A percentile compares a stretch with the other conserved stretches of the same genome.
Evolutionary conservation across 371 early-diverging fungal genomes (phyloP).

Genomic region (Apophysomyces sp.): DNA sequence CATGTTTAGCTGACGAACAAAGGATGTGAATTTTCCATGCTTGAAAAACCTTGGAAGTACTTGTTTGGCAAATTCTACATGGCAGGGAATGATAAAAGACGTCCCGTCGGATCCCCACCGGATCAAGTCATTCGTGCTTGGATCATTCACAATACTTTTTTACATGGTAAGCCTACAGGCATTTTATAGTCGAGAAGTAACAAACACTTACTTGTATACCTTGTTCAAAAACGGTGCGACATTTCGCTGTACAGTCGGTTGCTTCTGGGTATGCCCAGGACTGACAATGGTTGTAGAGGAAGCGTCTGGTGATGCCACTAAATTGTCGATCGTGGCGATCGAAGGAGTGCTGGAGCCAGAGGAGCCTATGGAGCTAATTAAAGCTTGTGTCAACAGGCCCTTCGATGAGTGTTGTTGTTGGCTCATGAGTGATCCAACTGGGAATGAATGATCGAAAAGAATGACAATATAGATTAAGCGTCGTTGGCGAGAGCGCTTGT

Average conservation of each 20-base stretch:
- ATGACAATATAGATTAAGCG: neutral
- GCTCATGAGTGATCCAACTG: neutral
- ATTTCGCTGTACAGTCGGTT: slow-evolving; percentile 26
- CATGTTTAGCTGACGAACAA: slow-evolving; percentile 96
- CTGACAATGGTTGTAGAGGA: neutral
- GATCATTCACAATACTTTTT: slow-evolving; percentile 72
- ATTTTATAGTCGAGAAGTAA: too few species aligned
- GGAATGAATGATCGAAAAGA: neutral
- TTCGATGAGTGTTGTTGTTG: neutral
- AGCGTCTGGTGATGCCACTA: neutral
- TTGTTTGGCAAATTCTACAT: slow-evolving; percentile 80
- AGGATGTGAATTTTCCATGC: slow-evolving; percentile 90
- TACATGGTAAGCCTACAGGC: neutral
- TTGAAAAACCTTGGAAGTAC: slow-evolving; percentile 90
- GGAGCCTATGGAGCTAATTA: neutral
- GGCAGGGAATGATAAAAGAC: slow-evolving; percentile 70
- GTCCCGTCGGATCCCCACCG: slow-evolving; percentile 76
- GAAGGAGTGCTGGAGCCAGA: neutral
- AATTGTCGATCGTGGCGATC: neutral
- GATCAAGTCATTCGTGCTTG: slow-evolving; percentile 67
- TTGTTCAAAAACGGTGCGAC: slow-evolving; percentile 90
- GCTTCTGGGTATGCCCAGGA: neutral
- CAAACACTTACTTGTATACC: slow-evolving; percentile 66
- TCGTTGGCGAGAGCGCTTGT: too few species aligned
- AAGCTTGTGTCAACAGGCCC: neutral